These are phyloP conservation scores for Anethum foeniculum DNA, from an alignment of 140 eudicot genomes.

Conservation along the genomic window DNA sequence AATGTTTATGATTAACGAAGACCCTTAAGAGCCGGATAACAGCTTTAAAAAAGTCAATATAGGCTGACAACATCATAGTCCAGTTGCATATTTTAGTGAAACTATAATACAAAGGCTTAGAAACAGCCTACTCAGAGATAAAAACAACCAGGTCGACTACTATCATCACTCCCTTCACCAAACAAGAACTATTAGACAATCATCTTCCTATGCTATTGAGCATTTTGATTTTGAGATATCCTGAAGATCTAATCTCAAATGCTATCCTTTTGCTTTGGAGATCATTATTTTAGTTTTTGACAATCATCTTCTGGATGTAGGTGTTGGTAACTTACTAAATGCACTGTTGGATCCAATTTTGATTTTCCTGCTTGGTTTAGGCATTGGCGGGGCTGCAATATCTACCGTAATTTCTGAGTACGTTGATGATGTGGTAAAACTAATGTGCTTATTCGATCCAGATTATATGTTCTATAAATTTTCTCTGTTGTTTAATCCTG, in stretches of 20 bases:
- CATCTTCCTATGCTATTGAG: no score
- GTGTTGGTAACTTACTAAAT: constrained; percentile 81
- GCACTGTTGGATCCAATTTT: constrained; percentile 61
- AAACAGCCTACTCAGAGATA: background rate
- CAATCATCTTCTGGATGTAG: constrained; percentile 27
- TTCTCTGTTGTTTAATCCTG: background rate
- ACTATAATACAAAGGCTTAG: background rate
- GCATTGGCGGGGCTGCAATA: constrained; percentile 84
- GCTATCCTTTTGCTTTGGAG: constrained; percentile 1
- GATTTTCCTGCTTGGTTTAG: constrained; percentile 54
- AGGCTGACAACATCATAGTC: background rate
- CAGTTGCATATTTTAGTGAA: background rate
- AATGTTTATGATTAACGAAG: background rate
- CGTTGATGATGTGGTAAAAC: constrained; percentile 60
- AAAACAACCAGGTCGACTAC: background rate
- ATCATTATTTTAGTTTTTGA: background rate
- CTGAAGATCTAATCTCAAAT: background rate
- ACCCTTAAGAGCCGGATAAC: background rate
- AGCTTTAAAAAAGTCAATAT: background rate
- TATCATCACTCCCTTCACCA: background rate
- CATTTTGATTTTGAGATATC: background rate
- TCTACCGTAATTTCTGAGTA: constrained; percentile 99
- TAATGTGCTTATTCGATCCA: constrained; percentile 7
- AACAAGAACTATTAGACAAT: background rate
- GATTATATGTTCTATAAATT: background rate